Conservation (phyloP, 2,329 filamentous ascomycete genomes). For the Fusarium austroafricanum region DNA sequence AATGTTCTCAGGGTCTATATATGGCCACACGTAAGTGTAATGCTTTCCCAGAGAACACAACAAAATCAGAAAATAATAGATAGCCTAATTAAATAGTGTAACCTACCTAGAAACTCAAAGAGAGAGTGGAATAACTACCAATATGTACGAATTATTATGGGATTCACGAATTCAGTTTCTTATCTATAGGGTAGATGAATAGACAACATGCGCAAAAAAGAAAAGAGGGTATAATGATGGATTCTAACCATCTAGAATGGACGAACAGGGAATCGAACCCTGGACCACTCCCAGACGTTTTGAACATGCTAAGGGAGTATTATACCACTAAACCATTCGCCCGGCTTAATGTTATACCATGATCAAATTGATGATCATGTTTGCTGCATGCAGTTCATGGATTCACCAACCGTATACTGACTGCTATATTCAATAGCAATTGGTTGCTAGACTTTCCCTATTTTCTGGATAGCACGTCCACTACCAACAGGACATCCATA, state of each 20-base stretch:
- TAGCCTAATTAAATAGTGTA: background rate
- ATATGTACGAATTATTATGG: background rate
- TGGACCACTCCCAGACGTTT: constrained; percentile 47
- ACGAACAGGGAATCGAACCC: constrained; percentile 50
- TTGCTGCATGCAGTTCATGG: background rate
- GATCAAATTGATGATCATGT: background rate
- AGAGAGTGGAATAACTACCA: background rate
- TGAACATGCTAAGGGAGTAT: constrained; percentile 49
- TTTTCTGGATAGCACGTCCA: background rate
- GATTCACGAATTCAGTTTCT: background rate
- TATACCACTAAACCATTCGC: constrained; percentile 51
- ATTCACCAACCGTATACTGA: too few species aligned
- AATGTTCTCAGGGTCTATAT: too few species aligned
- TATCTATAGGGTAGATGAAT: background rate
- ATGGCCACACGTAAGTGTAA: too few species aligned
- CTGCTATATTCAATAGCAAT: background rate
- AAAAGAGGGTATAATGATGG: constrained; percentile 28
- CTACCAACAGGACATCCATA: background rate
- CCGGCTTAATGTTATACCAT: constrained; percentile 1
- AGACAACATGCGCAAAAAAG: background rate
- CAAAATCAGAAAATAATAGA: background rate
- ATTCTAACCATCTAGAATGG: constrained; percentile 40
- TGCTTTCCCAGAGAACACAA: too few species aligned
- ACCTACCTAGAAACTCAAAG: too few species aligned
- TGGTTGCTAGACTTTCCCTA: background rate